These are phyloP conservation scores for Huiozyma sinensis DNA, from an alignment of 805 yeast species.

Conservation along the genomic window DNA sequence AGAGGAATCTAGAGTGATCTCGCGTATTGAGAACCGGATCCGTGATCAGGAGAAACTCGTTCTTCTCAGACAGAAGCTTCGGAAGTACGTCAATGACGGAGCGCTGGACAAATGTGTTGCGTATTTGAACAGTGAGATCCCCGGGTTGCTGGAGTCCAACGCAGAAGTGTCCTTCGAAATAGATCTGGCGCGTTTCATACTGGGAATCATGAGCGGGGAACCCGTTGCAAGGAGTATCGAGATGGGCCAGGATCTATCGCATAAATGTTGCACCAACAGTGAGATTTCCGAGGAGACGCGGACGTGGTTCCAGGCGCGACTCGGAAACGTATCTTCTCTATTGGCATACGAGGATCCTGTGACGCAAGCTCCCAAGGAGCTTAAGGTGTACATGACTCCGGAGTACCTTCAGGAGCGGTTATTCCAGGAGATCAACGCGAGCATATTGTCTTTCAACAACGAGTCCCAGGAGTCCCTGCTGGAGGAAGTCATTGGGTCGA, in stretches of 20 bases:
- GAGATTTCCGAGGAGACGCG: slow-evolving; percentile 14
- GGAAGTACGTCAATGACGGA: slow-evolving; percentile 33
- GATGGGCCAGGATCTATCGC: slow-evolving; percentile 19
- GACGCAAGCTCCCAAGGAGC: slow-evolving; percentile 25
- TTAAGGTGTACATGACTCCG: slow-evolving; percentile 14
- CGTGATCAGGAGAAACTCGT: slow-evolving; percentile 29
- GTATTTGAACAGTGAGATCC: slow-evolving; percentile 25
- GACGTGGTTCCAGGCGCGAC: slow-evolving; percentile 27
- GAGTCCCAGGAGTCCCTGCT: slow-evolving; percentile 34
- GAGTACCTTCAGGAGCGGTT: slow-evolving; percentile 24
- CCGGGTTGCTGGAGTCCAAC: slow-evolving; percentile 15
- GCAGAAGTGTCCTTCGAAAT: slow-evolving; percentile 22
- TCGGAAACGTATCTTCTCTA: slow-evolving; percentile 40
- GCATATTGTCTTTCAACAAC: slow-evolving; percentile 34
- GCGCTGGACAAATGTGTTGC: slow-evolving; percentile 36
- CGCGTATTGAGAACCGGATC: slow-evolving; percentile 23
- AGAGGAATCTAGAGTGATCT: slow-evolving; percentile 5
- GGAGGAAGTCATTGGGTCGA: slow-evolving; percentile 35
- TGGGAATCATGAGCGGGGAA: slow-evolving; percentile 9
- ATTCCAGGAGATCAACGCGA: slow-evolving; percentile 26
- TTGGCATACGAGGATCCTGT: slow-evolving; percentile 45
- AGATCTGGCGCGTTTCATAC: slow-evolving; percentile 18
- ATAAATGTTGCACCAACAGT: slow-evolving; percentile 14
- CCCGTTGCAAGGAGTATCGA: slow-evolving; percentile 11
- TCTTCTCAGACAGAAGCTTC: slow-evolving; percentile 36